These are phyloP conservation scores for Knoxia roxburghii DNA, from an alignment of 257 asterid genomes.

Conservation along the genomic window DNA sequence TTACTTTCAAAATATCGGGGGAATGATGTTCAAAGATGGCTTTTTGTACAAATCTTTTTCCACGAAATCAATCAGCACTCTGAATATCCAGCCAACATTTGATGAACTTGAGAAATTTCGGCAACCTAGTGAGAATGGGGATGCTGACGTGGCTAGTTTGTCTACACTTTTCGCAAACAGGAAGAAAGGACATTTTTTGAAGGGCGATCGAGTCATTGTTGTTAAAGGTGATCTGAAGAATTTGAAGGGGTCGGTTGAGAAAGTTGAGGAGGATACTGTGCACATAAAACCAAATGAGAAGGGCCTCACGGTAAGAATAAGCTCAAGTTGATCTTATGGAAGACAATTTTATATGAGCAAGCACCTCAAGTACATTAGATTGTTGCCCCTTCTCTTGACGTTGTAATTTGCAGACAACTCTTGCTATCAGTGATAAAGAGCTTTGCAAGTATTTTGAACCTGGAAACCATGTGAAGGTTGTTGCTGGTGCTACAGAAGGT, in stretches of 20 bases:
- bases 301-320: slow-evolving; percentile 60
- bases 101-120: slow-evolving; percentile 97
- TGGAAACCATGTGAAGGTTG: slow-evolving; percentile 94
- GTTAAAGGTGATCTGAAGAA: slow-evolving; percentile 90
- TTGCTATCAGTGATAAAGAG: slow-evolving; percentile 73
- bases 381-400: slow-evolving; percentile 5
- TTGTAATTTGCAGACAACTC: slow-evolving; percentile 50
- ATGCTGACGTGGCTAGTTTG: slow-evolving; percentile 75
- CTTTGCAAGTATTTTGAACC: slow-evolving; percentile 94
- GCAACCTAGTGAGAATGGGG: slow-evolving; percentile 73
- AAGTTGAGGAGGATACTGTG: slow-evolving; percentile 93
- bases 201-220: slow-evolving; percentile 89
- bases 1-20: slow-evolving; percentile 76
- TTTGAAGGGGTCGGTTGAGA: slow-evolving; percentile 86
- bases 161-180: slow-evolving; percentile 79
- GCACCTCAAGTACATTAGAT: neutral
- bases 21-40: slow-evolving; percentile 96
- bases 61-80: slow-evolving; percentile 81
- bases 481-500: slow-evolving; percentile 89
- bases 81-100: slow-evolving; percentile 77
- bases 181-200: slow-evolving; percentile 93
- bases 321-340: neutral
- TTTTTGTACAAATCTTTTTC: slow-evolving; percentile 77
- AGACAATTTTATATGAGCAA: neutral
- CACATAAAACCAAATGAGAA: slow-evolving; percentile 80